Conservation (phyloP, 2,329 filamentous ascomycete species). For the Fusarium marasasianum region DNA sequence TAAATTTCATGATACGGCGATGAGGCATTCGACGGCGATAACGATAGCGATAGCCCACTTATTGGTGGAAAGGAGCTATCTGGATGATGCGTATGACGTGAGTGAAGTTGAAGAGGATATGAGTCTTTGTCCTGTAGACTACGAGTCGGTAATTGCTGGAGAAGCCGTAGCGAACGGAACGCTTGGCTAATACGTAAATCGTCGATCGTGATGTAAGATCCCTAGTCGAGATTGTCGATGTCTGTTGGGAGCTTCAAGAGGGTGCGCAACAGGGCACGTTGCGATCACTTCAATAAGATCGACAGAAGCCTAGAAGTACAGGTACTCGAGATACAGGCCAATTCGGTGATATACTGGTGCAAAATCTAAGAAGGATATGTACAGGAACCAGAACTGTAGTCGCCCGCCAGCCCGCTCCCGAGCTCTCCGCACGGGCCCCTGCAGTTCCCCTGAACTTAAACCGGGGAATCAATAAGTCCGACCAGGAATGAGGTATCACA, state of each 20-base stretch:
- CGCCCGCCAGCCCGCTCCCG: conserved; percentile 22
- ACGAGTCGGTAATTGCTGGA: conserved; percentile 9
- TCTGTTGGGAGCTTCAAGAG: conserved; percentile 38
- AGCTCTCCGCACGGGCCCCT: conserved; percentile 30
- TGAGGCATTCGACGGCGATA: conserved; percentile 38
- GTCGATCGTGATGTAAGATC: conserved; percentile 39
- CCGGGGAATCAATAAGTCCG: conserved; percentile 32
- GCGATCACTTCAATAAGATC: conserved; percentile 33
- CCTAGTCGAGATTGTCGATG: conserved; percentile 33
- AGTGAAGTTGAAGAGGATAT: conserved; percentile 9
- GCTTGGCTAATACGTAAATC: conserved; percentile 33
- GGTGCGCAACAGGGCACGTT: conserved; percentile 32
- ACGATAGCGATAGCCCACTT: conserved; percentile 31
- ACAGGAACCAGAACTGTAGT: conserved; percentile 6
- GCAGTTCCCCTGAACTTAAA: conserved; percentile 24
- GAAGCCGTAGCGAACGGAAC: conserved; percentile 11
- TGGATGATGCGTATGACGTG: conserved; percentile 12
- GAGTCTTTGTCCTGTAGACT: neutral
- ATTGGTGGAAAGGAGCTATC: conserved; percentile 22
- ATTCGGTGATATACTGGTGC: neutral
- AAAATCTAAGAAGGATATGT: neutral
- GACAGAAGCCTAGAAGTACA: conserved; percentile 11
- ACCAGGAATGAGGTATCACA: conserved; percentile 7
- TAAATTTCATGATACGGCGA: conserved; percentile 33
- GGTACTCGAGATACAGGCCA: neutral